Conservation (phyloP, 2,329 filamentous ascomycete genomes). For the Chrysosporium keratinophilum region DNA sequence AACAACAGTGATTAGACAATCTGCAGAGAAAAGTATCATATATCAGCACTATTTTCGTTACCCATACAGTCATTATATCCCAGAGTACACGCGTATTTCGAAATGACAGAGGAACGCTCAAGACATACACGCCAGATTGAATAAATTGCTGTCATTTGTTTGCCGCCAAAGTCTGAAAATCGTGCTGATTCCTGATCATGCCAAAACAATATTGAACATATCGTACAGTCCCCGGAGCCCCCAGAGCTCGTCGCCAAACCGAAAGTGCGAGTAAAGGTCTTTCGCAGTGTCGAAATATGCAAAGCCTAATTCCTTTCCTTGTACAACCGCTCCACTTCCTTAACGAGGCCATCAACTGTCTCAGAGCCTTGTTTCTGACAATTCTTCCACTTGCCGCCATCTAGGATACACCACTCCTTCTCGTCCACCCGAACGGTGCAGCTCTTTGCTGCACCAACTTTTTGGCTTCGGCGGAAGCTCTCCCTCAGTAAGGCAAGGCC, state of each 20-base stretch:
- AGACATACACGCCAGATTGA: neutral
- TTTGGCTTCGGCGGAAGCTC: conserved; percentile 42
- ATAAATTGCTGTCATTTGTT: too few relatives aligned
- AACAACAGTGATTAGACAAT: neutral
- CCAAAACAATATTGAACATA: neutral
- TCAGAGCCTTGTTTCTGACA: conserved; percentile 54
- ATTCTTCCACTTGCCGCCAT: conserved; percentile 66
- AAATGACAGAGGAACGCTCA: neutral
- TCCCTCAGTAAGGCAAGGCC: conserved; percentile 37
- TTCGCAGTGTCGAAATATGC: neutral
- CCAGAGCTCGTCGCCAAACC: neutral
- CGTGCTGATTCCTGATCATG: neutral
- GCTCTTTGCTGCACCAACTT: conserved; percentile 58
- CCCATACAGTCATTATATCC: neutral
- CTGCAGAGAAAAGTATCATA: neutral
- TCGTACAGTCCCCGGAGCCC: neutral
- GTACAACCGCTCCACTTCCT: conserved; percentile 65
- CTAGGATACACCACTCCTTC: conserved; percentile 72
- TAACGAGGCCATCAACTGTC: conserved; percentile 55
- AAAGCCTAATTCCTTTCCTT: conserved; percentile 23
- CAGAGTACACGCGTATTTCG: neutral
- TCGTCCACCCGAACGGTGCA: conserved; percentile 71
- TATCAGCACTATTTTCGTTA: neutral
- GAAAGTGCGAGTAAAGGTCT: neutral
- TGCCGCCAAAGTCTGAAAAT: neutral